Conservation (phyloP, 331 rosid species). For the Telfairia occidentalis region DNA sequence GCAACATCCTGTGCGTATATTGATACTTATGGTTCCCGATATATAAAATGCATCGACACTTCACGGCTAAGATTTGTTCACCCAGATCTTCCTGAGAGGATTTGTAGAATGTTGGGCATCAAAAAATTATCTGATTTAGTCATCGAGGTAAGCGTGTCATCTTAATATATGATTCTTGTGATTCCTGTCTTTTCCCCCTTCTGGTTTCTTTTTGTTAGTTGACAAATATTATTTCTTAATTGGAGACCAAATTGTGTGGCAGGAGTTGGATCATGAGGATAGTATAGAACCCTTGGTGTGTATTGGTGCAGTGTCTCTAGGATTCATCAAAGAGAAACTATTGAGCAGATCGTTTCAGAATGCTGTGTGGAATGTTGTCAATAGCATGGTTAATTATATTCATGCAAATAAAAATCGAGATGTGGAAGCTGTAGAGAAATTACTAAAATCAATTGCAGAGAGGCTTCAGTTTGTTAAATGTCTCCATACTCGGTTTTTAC, state of each 20-base stretch:
- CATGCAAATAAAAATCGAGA: slow-evolving; percentile 44
- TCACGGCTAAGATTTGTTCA: slow-evolving; percentile 82
- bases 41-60: slow-evolving; percentile 64
- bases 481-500: slow-evolving; percentile 68
- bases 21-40: slow-evolving; percentile 83
- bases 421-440: slow-evolving; percentile 29
- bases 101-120: slow-evolving; percentile 53
- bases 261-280: slow-evolving; percentile 73
- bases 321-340: slow-evolving; percentile 56
- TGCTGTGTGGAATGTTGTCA: slow-evolving; percentile 72
- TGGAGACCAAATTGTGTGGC: slow-evolving; percentile 25
- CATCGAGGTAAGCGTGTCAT: slow-evolving; percentile 53
- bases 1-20: slow-evolving; percentile 67
- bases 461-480: slow-evolving; percentile 74
- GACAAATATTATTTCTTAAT: slow-evolving; percentile 8
- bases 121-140: slow-evolving; percentile 75
- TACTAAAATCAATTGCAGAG: slow-evolving; percentile 53
- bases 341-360: slow-evolving; percentile 61
- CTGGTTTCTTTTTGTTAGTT: neutral
- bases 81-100: slow-evolving; percentile 79
- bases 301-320: slow-evolving; percentile 44
- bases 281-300: slow-evolving; percentile 41
- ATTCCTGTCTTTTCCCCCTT: neutral
- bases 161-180: slow-evolving; percentile 10
- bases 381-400: slow-evolving; percentile 55